A percentile compares a stretch with the other conserved stretches of the same genome.
phyloP scores from a whole-genome alignment of 257 asterid species.

The Rehmannia glutinosa region DNA sequence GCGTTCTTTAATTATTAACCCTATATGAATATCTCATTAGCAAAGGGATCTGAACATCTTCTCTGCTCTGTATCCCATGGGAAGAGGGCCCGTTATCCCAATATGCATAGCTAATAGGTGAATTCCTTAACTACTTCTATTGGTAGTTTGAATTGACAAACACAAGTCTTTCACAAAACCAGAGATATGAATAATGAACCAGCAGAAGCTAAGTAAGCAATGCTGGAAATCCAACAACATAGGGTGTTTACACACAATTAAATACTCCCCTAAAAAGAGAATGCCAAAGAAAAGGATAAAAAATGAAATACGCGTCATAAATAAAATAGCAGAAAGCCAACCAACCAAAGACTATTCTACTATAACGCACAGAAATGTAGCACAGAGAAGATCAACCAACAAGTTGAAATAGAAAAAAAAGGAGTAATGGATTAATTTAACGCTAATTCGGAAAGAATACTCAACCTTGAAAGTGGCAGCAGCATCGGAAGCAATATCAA shows the following conservation, averaged over 20 bases:
- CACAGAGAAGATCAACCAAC: constrained; percentile 1
- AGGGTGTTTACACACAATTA: background rate
- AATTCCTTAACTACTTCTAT: background rate
- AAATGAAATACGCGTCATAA: too few relatives aligned
- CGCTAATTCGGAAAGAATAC: background rate
- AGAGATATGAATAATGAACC: background rate
- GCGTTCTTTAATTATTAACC: too few relatives aligned
- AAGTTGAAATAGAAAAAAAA: background rate
- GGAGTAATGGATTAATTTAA: background rate
- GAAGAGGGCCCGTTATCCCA: too few relatives aligned
- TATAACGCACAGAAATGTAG: background rate
- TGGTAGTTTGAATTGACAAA: background rate
- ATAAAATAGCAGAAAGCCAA: background rate
- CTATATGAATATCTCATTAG: too few relatives aligned
- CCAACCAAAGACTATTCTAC: background rate
- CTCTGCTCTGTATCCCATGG: background rate
- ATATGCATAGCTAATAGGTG: background rate
- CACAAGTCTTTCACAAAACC: background rate
- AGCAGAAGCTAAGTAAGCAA: background rate
- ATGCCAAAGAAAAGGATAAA: background rate
- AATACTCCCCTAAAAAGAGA: background rate
- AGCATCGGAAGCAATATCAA: constrained; percentile 73
- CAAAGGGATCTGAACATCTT: too few relatives aligned
- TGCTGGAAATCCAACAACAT: background rate
- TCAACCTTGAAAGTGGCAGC: constrained; percentile 72